Evolutionary conservation across 2,329 filamentous ascomycete genomes (phyloP), one percentile per base, ranked within the genome.

Genomic region (Magnaporthiopsis rhizophila): DNA sequence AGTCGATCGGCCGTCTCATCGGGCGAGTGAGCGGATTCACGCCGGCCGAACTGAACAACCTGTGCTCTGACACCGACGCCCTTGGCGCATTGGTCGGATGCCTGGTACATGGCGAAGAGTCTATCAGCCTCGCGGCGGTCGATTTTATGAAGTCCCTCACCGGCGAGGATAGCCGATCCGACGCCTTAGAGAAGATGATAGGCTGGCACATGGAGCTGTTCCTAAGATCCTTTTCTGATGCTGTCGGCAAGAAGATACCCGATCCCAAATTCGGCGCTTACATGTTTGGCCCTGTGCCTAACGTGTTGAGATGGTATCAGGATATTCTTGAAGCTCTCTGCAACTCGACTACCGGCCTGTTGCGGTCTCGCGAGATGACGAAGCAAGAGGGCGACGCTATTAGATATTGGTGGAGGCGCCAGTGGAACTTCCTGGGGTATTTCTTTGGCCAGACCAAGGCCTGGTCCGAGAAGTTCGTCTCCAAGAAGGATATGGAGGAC

Each of bases 141-240:
- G 89, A 92, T 68, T 79, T 98, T 34, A 83, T 98, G 68, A 97
- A 97, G 75, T 86, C 86, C 50, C 85, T 94, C 70, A 95, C 91
- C 50, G 85, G 84, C 11, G 86, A 96, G 73, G 73, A 79, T 45
- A 78, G 77, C 26, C 81, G 83, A 62, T 75, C 76, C 53, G 81
- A 83, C 18, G 82, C 82, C 7, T 73, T 85, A n/a, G 73, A 73
- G 12, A 77, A 74, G 67, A 72, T 85, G 67, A 71, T 84, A 3
- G 73, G 78, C 58, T 70, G 76, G n/a, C 75, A 79, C 34, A 79
- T 83, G 59, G 72, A 73, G 15, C 74, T 75, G 3, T 78, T 79
- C 60, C 69, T 84, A 50, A 74, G 73, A 34, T 77, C 80, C 0
- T 79, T 83, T 66, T 79, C 77, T 13, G 74, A 72, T 62, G 76